Conservation (phyloP, 2,329 filamentous ascomycete species). For the Penicillium aurantiogriseum region DNA sequence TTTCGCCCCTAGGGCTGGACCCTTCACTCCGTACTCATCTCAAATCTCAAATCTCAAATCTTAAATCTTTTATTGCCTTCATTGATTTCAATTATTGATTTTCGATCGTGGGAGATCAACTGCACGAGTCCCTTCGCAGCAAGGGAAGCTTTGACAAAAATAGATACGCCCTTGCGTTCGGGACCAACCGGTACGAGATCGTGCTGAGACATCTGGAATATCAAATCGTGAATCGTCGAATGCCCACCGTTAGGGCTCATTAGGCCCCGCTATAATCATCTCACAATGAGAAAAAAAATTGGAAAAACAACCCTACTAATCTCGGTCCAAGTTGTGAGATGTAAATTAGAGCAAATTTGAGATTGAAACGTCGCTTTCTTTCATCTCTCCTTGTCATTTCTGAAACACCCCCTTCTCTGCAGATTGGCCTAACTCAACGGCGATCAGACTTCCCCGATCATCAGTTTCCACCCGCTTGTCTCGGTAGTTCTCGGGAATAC, state of each 20-base stretch:
- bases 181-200: not conserved
- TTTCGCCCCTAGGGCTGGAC: not conserved
- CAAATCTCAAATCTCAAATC: not conserved
- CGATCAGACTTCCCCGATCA: not conserved
- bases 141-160: slow-evolving; percentile 8
- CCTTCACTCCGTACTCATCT: not conserved
- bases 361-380: not conserved
- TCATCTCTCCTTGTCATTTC: not conserved
- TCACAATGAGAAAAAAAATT: not conserved
- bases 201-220: not conserved
- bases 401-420: not conserved
- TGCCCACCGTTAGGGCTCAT: not conserved
- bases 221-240: not conserved
- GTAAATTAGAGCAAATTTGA: not conserved
- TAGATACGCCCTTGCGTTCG: slow-evolving; percentile 4
- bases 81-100: not conserved
- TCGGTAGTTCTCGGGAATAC: not conserved
- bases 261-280: not conserved
- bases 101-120: not conserved
- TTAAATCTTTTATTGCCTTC: not conserved
- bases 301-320: not conserved
- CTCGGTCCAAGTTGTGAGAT: not conserved
- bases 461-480: not conserved
- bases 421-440: not conserved
- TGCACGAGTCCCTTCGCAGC: slow-evolving; percentile 6